Evolutionary conservation across 2,329 filamentous ascomycete genomes (phyloP).

Genomic region (Basipetospora sp.): DNA sequence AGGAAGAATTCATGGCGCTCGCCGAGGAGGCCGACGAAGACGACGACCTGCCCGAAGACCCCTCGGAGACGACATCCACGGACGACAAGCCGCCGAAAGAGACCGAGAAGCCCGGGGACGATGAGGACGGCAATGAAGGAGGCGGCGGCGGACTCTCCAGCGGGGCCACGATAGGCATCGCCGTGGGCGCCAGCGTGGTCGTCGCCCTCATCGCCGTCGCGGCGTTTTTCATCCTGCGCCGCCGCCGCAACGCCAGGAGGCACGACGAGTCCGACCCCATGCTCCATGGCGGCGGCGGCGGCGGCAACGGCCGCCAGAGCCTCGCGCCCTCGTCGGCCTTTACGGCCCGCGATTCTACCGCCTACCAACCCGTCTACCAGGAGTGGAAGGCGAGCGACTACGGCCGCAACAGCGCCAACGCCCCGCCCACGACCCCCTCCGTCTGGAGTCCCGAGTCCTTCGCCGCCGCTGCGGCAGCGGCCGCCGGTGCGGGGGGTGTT

Average conservation of each 20-base stretch:
- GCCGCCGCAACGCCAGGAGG: neutral
- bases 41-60: conserved; percentile 8
- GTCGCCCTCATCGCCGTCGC: conserved; percentile 14
- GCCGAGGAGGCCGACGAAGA: conserved; percentile 10
- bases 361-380: neutral
- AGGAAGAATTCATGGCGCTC: conserved; percentile 25
- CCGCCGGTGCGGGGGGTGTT: too few species aligned
- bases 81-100: too few species aligned
- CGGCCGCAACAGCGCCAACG: neutral
- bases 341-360: neutral
- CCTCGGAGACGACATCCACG: conserved; percentile 5
- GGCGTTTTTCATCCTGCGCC: conserved; percentile 14
- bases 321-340: neutral
- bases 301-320: neutral
- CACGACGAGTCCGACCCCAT: conserved; percentile 5
- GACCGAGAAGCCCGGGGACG: conserved; percentile 5
- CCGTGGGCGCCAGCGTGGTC: conserved; percentile 20
- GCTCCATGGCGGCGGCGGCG: neutral
- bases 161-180: conserved; percentile 25
- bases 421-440: neutral
- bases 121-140: conserved; percentile 3
- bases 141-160: conserved; percentile 19
- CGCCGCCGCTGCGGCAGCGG: too few species aligned
- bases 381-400: neutral
- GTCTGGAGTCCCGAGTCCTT: conserved; percentile 4